Base-by-base conservation (phyloP, 495 filamentous ascomycete species). In the Bryoglossum gracile region DNA sequence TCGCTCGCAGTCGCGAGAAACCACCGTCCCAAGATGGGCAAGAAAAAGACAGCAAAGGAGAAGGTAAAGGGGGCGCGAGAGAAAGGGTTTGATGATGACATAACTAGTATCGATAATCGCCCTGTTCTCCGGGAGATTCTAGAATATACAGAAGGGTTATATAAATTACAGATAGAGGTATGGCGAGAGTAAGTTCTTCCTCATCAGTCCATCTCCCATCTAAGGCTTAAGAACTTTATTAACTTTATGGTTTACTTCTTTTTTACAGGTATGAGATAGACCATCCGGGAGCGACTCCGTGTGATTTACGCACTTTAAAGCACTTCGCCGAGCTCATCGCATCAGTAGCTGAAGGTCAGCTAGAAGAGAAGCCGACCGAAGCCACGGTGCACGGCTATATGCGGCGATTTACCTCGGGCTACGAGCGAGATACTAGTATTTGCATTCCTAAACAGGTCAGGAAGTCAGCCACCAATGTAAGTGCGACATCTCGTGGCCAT, bases 351-450 rank as follows among this genome's bases (percentile, higher is more conserved):
- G 28, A 32, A 50, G 19, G 43, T 57, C 26, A 44, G 50, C 24
- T 41, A 26, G 38, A 50, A 45, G 45, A 51, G 24, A 53, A 41
- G 28, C 38, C 44, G 26, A 54, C 55, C 23, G 30, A 48, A 3
- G 37, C 54, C 17, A 57, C 50, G 13, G 38, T 57, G 13, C 23
- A 44, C 33, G 43, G 52, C 37, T 47, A 47, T 38, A 53, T 53
- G 23, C 50, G 54, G 40, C 39, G 38, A 22, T 57, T 54, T 44
- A 42, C 43, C 14, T 54, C 45, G 14, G 46, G 51, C 32, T 54
- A 39, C 35, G 13, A 30, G 26, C 26, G 26, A 30, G 26, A 30
- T 30, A 30, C 13, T 30, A 30, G 26, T 30, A 30, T 53, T 53
- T 54, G 8, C 44, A 43, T 43, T 16, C 40, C 40, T 43, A 21